Conservation (phyloP, 2,329 filamentous ascomycete species). For the Pezizomycotina sp. region DNA sequence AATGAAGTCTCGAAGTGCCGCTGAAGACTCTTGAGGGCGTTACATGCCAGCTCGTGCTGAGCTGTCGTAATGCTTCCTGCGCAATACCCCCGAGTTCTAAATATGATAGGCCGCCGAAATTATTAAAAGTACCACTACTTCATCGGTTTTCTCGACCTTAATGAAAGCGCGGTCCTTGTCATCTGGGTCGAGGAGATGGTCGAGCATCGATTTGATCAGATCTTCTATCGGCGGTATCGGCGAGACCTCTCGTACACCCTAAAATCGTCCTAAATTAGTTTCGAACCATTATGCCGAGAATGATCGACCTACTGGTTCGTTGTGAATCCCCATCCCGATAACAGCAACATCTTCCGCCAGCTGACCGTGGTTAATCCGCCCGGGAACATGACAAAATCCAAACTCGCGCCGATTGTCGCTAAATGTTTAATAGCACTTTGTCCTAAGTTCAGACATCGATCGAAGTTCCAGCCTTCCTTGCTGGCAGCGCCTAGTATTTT, state of each 20-base stretch:
- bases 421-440: constrained; percentile 36
- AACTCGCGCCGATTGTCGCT: constrained; percentile 37
- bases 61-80: constrained; percentile 48
- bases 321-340: constrained; percentile 63
- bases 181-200: constrained; percentile 44
- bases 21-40: constrained; percentile 45
- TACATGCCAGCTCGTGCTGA: constrained; percentile 40
- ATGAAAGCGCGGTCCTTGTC: constrained; percentile 59
- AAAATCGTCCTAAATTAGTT: constrained; percentile 30
- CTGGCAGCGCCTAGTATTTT: constrained; percentile 17
- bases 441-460: constrained; percentile 12
- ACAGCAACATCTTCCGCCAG: constrained; percentile 38
- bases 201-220: constrained; percentile 49
- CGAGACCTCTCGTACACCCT: constrained; percentile 35
- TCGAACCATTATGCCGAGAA: no score
- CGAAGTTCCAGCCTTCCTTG: constrained; percentile 11
- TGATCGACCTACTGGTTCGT: constrained; percentile 44
- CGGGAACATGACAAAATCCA: constrained; percentile 40
- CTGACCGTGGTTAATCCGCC: constrained; percentile 32
- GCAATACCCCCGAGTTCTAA: constrained; percentile 59
- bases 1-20: constrained; percentile 54
- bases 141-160: constrained; percentile 43
- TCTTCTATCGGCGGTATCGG: constrained; percentile 37
- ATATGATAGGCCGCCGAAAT: constrained; percentile 55
- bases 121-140: constrained; percentile 56